These are phyloP conservation scores for Acacia acuminata DNA, from an alignment of 306 rosid species.

Conservation along the genomic window DNA sequence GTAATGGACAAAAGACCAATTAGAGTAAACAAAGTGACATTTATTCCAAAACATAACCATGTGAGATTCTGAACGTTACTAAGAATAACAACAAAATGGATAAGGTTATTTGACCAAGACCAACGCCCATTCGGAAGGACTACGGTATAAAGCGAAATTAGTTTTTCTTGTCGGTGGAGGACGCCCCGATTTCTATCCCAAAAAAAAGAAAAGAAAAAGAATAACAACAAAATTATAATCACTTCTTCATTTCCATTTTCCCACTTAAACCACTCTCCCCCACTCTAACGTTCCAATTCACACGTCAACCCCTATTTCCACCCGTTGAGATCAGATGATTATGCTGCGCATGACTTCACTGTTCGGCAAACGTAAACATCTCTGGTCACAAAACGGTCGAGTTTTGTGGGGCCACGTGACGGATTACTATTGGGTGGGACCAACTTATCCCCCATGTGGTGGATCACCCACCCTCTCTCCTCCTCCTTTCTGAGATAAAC, in stretches of 20 bases:
- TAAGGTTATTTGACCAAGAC: no score
- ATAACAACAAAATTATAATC: not conserved
- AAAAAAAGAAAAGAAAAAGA: no score
- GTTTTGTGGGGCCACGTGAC: conserved; percentile 30
- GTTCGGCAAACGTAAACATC: not conserved
- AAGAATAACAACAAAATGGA: conserved; percentile 20
- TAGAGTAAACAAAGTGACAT: not conserved
- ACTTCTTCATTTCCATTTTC: not conserved
- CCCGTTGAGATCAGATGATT: not conserved
- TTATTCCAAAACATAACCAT: not conserved
- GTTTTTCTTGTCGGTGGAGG: no score
- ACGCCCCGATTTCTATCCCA: no score
- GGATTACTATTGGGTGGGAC: not conserved
- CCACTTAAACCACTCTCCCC: not conserved
- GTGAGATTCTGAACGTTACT: conserved; percentile 5
- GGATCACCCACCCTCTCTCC: not conserved
- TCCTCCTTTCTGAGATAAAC: not conserved
- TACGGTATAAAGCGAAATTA: no score
- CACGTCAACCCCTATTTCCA: not conserved
- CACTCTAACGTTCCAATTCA: not conserved
- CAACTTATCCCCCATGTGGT: not conserved
- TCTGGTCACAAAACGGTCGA: conserved; percentile 39
- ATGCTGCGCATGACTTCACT: not conserved
- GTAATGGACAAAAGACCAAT: not conserved
- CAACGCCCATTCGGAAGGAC: no score